Evolutionary conservation across 441 rosid species (phyloP), one percentile per base, ranked within the genome.

Genomic region (Sinapis alba): DNA sequence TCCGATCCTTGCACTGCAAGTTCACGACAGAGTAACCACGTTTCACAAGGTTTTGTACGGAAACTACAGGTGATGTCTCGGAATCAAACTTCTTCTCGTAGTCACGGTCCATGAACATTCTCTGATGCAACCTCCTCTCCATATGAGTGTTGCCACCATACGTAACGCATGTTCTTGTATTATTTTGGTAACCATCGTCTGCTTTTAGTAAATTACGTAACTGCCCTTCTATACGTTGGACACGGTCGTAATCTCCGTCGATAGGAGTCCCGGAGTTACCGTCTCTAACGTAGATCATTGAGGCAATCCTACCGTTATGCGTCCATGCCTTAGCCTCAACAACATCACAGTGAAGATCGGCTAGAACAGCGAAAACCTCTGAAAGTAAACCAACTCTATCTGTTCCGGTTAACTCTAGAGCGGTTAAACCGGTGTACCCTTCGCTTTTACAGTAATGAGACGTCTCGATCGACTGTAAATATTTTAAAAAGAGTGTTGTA

Each of bases 241-340:
- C 87, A 7, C 89, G 84, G 63, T 85, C 86, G 0, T 86, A 84
- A 57, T 93, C 97, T 83, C 50, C 72, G 12, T 89, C 88, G 16
- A 94, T 90, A 0, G 91, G 88, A 50, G 89, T 84, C 21, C 97
- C 95, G 0, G 96, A 87, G 73, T 87, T 75, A 27, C 79, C 60
- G 53, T 94, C 97, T 78, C 80, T 91, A 1, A 91, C 88, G 62
- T 85, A 86, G 21, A 91, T 89, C 53, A 94, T 78, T 0, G 96
- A 89, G 0, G 97, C 95, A 9, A 91, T 88, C 21, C 98, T 78
- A 0, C 96, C 96, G 67, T 94, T 91, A 68, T 94, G 98, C 15
- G 98, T 94, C 98, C 98, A 94, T 20, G 91, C 97, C 77, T 91
- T 91, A 11, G 98, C 89, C 51, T 94, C 96, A 7, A 89, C 96